Percentiles rank a stretch among this genome's conserved stretches.
These are phyloP conservation scores for Gnaphalium uliginosum DNA, from an alignment of 129 eudicot genomes.

Conservation along the genomic window DNA sequence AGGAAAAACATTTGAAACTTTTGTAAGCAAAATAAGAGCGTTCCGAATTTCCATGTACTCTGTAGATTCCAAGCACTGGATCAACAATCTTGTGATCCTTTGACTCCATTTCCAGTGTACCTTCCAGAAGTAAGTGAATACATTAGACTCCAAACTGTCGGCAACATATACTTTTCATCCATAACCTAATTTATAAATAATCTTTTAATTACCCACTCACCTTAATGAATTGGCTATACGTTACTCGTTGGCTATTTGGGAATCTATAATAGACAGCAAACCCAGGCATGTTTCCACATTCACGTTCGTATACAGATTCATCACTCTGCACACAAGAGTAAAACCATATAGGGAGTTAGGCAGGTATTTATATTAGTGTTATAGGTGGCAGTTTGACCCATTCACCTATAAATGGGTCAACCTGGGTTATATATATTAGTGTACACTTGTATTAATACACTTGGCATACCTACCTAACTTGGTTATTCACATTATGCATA, in stretches of 20 bases:
- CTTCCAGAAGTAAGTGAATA: constrained; percentile 37
- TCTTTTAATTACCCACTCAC: constrained; percentile 38
- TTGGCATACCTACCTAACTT: neutral
- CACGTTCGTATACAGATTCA: constrained; percentile 94
- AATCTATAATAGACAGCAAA: constrained; percentile 96
- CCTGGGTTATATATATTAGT: neutral
- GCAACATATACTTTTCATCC: neutral
- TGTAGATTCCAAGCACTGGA: constrained; percentile 92
- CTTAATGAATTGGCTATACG: constrained; percentile 91
- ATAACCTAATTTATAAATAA: neutral
- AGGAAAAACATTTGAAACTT: constrained; percentile 89
- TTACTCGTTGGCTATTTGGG: constrained; percentile 98
- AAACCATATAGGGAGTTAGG: constrained; percentile 12
- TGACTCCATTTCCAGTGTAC: constrained; percentile 99
- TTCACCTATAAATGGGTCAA: constrained; percentile 13
- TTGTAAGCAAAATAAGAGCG: constrained; percentile 89
- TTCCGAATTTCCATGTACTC: constrained; percentile 99
- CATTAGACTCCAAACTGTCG: constrained; percentile 1
- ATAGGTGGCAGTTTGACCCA: neutral
- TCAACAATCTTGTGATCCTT: constrained; percentile 85
- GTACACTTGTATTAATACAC: neutral
- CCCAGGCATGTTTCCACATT: constrained; percentile 99
- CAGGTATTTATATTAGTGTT: neutral
- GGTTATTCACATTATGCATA: neutral
- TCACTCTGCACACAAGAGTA: constrained; percentile 57